Conservation (phyloP, 1,284 basidiomycete genomes). For the Calocybe gambosa region DNA sequence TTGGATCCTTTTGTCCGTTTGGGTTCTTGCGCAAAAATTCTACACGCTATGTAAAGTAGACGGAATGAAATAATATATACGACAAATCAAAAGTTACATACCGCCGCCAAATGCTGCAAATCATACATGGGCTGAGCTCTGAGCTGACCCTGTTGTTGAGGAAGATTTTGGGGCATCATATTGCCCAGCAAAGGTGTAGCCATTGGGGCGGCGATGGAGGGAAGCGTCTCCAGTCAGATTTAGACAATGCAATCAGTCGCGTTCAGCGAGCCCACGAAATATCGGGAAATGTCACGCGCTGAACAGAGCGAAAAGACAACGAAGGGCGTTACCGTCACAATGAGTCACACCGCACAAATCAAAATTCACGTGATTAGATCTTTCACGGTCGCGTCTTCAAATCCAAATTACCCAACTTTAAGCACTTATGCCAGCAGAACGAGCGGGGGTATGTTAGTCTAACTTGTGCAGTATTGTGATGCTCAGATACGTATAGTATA, state of each 20-base stretch:
- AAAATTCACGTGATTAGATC: constrained; percentile 26
- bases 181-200: constrained; percentile 31
- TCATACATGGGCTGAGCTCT: constrained; percentile 23
- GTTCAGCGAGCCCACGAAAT: constrained; percentile 17
- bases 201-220: constrained; percentile 19
- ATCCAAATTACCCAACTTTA: background rate
- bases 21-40: constrained; percentile 44
- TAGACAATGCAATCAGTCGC: constrained; percentile 19
- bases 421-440: constrained; percentile 58
- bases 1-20: constrained; percentile 37
- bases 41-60: constrained; percentile 29
- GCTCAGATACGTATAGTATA: constrained; percentile 45
- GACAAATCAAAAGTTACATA: constrained; percentile 19
- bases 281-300: constrained; percentile 26
- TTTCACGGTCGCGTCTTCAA: constrained; percentile 24
- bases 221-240: constrained; percentile 9
- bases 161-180: constrained; percentile 25
- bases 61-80: constrained; percentile 7
- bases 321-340: constrained; percentile 15
- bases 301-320: constrained; percentile 17
- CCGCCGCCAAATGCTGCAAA: constrained; percentile 32
- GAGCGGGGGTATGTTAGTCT: constrained; percentile 57
- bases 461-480: background rate
- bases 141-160: constrained; percentile 25
- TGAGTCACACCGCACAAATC: constrained; percentile 17